Base-by-base conservation (phyloP, 2,329 filamentous ascomycete genomes). In the Ophiostoma angusticollis region DNA sequence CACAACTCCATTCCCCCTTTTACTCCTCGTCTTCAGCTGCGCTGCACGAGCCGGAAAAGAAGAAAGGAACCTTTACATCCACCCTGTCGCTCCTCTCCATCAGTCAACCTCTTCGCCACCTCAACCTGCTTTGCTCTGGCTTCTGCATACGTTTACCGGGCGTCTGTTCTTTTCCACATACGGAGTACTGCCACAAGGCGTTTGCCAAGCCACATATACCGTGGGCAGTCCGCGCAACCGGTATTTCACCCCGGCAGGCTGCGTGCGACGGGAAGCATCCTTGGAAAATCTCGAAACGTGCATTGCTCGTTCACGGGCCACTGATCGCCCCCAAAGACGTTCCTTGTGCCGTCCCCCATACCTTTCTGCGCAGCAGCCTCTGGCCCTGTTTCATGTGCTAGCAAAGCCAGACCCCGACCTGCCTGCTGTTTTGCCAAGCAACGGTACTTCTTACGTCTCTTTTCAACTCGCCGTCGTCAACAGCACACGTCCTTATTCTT, bases 321-420 rank as follows among this genome's bases (percentile, higher is more conserved):
- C 54, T 43, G 47, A 53, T 54, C 51, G 51, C 46, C 53, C 47
- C 39, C n/a, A n/a, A n/a, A 40, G 44, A 43, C 48, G 41, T 47
- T 45, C 50, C 49, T 53, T 52, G 48, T 50, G 44, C 43, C 29
- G 32, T 35, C 21, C 32, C n/a, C 28, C 32, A 23, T 39, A 33
- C 32, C 21, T 44, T 48, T 35, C 24, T 45, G 46, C 52, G 50
- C 50, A 54, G 51, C 49, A n/a, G n/a, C 50, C 52, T 48, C 50
- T 45, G 45, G 48, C 50, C 49, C 46, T 53, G 55, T 61, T 60
- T 60, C 58, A 59, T 53, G 52, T 54, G 52, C 45, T 47, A 50
- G 50, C 50, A 47, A 31, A 46, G 40, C n/a, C 31, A 22, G 29
- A 30, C 44, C 41, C 39, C 27, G 39, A 31, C 40, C 33, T 19